Base-by-base conservation (phyloP, 2,329 filamentous ascomycete genomes). In the Chrysoporthe austroafricana region DNA sequence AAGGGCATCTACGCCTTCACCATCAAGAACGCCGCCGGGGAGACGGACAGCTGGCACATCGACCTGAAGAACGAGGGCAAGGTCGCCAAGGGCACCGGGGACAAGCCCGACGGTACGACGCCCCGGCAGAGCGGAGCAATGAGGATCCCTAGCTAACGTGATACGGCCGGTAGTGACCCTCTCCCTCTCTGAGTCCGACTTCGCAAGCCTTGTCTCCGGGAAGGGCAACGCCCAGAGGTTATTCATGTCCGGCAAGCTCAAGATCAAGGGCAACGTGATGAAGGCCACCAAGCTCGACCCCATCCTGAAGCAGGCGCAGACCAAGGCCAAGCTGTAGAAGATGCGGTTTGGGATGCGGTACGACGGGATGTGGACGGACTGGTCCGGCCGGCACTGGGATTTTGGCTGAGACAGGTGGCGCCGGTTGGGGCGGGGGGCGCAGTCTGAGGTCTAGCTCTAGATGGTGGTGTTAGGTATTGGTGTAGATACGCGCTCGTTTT, bases 181-280 rank as follows among this genome's bases (percentile, higher is more conserved):
- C 58, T 80, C 86, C 5, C 87, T 98, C 73, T 92, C 90, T 69
- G 96, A 99, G 71, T 87, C 88, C 67, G 93, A 98, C 81, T 99
- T 99, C 77, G 88, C 83, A 72, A 90, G 91, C 78, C 87, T 99
- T 72, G 90, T 97, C 65, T 76, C 85, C 48, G 96, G 96, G 78
- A 93, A 96, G 84, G 93, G 92, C 74, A 97, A 97, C 77, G 94
- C 96, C 67, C 96, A 99, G 86, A 90, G 90, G 74, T 84, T 99
- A 72, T 97, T 98, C 83, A 98, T 99, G 95, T 88, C 88, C n/a
- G 96, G 96, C 75, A 97, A 97, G 86, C 86, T 99, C 77, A 99
- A 98, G 91, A 88, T 98, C 78, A 96, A 94, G 88, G 96, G 96
- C 71, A 94, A 98, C 79, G 89, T 98, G 70, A 98, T 98, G 95